Evolutionary conservation across 306 rosid species (phyloP).

Genomic region (Spatholobus suberectus): DNA sequence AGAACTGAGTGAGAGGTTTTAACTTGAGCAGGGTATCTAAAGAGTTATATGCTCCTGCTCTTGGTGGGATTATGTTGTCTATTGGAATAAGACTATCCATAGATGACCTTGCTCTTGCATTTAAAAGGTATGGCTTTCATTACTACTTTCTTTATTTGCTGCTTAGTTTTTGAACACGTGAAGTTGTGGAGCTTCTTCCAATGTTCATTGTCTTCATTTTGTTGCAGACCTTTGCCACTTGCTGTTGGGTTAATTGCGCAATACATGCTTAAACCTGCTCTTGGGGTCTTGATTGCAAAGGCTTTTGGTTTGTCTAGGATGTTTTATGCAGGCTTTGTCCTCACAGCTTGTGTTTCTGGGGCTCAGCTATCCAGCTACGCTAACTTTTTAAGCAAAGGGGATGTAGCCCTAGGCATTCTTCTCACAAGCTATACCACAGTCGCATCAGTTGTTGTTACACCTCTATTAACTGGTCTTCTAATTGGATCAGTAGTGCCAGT

Average conservation of each 20-base stretch:
- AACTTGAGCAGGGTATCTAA: conserved; percentile 86
- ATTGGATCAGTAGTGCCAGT: conserved; percentile 95
- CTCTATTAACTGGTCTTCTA: conserved; percentile 76
- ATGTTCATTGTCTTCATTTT: conserved; percentile 45
- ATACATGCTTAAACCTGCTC: conserved; percentile 81
- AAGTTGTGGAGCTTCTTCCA: conserved; percentile 41
- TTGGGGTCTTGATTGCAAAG: conserved; percentile 80
- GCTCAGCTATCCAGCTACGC: conserved; percentile 97
- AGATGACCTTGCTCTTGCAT: conserved; percentile 91
- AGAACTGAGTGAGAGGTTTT: conserved; percentile 33
- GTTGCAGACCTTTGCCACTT: conserved; percentile 90
- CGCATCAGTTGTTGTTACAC: conserved; percentile 85
- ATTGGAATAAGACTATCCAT: conserved; percentile 89
- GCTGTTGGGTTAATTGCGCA: conserved; percentile 81
- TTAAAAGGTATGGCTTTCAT: conserved; percentile 66
- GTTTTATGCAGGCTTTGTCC: conserved; percentile 91
- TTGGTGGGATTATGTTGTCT: conserved; percentile 99
- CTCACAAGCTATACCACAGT: conserved; percentile 89
- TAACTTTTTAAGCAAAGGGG: conserved; percentile 93
- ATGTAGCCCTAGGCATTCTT: conserved; percentile 91
- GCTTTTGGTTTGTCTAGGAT: conserved; percentile 72
- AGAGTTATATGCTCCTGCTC: conserved; percentile 95
- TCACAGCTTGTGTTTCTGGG: conserved; percentile 91
- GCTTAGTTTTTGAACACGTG: conserved; percentile 18
- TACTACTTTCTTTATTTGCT: not conserved